A percentile compares a stretch with the other conserved stretches of the same genome.
phyloP scores from a whole-genome alignment of 768 basidiomycete genomes.

The Amanita muscaria region DNA sequence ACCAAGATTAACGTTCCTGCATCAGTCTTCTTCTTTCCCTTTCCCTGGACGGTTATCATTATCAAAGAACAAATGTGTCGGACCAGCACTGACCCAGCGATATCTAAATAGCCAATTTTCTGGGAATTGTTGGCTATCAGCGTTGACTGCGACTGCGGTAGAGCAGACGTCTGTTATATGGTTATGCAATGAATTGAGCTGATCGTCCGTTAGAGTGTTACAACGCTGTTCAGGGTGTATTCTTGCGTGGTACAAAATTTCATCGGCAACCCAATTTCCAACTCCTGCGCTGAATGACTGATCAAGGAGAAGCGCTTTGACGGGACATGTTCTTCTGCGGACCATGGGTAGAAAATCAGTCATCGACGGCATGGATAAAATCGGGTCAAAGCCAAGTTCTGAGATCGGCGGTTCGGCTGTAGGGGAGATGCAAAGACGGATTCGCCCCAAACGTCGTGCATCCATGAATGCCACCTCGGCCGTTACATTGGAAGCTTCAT shows the following conservation, averaged over 20 bases:
- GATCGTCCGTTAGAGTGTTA: slow-evolving; percentile 40
- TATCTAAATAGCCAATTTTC: slow-evolving; percentile 59
- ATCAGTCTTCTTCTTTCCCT: slow-evolving; percentile 45
- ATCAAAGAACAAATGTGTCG: neutral
- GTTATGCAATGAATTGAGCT: slow-evolving; percentile 42
- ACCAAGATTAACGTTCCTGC: slow-evolving; percentile 39
- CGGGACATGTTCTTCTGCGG: slow-evolving; percentile 49
- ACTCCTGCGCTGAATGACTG: slow-evolving; percentile 77
- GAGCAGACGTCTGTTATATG: slow-evolving; percentile 48
- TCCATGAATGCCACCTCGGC: slow-evolving; percentile 63
- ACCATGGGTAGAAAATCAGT: slow-evolving; percentile 41
- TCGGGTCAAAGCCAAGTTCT: slow-evolving; percentile 68
- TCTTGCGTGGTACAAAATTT: slow-evolving; percentile 65
- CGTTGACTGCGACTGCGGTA: slow-evolving; percentile 58
- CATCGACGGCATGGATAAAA: slow-evolving; percentile 55
- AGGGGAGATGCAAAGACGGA: slow-evolving; percentile 54
- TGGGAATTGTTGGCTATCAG: slow-evolving; percentile 61
- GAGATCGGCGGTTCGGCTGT: slow-evolving; percentile 61
- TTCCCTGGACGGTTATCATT: slow-evolving; percentile 30
- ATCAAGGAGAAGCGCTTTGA: slow-evolving; percentile 70
- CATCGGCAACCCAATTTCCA: slow-evolving; percentile 81
- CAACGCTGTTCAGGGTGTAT: slow-evolving; percentile 67
- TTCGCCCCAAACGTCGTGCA: slow-evolving; percentile 59
- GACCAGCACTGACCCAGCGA: slow-evolving; percentile 43
- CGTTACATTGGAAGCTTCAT: slow-evolving; percentile 24